These are phyloP conservation scores for Botrytis galanthina DNA, from an alignment of 2,329 filamentous ascomycete genomes.

Conservation along the genomic window DNA sequence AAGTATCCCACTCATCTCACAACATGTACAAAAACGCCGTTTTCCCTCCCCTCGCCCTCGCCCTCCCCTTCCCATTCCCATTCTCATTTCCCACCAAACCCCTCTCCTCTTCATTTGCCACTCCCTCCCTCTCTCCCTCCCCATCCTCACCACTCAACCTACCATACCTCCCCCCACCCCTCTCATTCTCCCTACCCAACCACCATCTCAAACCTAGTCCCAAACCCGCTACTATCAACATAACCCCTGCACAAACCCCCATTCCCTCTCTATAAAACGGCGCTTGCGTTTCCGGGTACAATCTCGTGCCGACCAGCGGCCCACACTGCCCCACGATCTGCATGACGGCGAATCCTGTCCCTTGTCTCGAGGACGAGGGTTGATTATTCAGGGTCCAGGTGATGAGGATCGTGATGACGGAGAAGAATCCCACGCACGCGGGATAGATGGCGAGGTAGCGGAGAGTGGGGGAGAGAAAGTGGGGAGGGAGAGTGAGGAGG, in stretches of 20 bases:
- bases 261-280: slow-evolving; percentile 51
- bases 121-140: slow-evolving; percentile 21
- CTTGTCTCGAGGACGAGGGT: slow-evolving; percentile 63
- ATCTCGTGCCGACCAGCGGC: slow-evolving; percentile 48
- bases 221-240: slow-evolving; percentile 47
- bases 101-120: background rate
- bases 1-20: background rate
- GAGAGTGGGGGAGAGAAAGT: slow-evolving; percentile 57
- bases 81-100: slow-evolving; percentile 22
- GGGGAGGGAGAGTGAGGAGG: slow-evolving; percentile 57
- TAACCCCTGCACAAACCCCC: slow-evolving; percentile 49
- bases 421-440: slow-evolving; percentile 78
- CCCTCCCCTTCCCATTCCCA: background rate
- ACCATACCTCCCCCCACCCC: slow-evolving; percentile 38
- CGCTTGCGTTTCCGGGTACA: slow-evolving; percentile 51
- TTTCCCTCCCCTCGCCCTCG: slow-evolving; percentile 22
- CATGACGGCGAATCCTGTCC: slow-evolving; percentile 74
- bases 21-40: slow-evolving; percentile 31
- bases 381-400: slow-evolving; percentile 91
- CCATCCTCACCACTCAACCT: slow-evolving; percentile 29
- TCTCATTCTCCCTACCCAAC: slow-evolving; percentile 32
- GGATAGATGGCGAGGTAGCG: slow-evolving; percentile 78
- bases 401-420: slow-evolving; percentile 78
- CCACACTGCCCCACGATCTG: slow-evolving; percentile 62
- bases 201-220: slow-evolving; percentile 43